These are phyloP conservation scores for Leishmania martiniquensis DNA, from an alignment of 208 protist genomes.

Conservation along the genomic window DNA sequence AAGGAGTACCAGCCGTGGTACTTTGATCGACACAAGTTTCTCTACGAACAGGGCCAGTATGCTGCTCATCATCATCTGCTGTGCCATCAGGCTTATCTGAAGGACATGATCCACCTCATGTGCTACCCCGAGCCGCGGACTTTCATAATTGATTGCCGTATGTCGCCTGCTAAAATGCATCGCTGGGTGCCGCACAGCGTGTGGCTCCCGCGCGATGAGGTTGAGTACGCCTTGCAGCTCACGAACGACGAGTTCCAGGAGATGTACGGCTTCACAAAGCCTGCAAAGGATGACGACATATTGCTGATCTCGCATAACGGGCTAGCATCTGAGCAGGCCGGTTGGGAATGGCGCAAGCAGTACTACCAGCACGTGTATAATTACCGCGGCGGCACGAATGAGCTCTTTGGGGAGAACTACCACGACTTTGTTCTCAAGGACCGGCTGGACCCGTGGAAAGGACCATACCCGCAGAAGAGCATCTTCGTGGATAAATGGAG, in stretches of 20 bases:
- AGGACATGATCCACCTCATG: slow-evolving; percentile 78
- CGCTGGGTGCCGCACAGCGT: slow-evolving; percentile 86
- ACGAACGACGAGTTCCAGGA: slow-evolving; percentile 84
- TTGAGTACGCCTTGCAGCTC: slow-evolving; percentile 91
- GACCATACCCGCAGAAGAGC: slow-evolving; percentile 87
- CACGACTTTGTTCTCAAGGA: slow-evolving; percentile 79
- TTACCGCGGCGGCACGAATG: slow-evolving; percentile 90
- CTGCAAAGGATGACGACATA: slow-evolving; percentile 68
- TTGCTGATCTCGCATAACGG: slow-evolving; percentile 93
- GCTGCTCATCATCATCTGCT: slow-evolving; percentile 80
- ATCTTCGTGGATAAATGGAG: slow-evolving; percentile 94
- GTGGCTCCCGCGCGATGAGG: slow-evolving; percentile 90
- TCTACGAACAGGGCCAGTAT: slow-evolving; percentile 91
- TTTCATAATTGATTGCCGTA: slow-evolving; percentile 81
- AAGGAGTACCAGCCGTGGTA: slow-evolving; percentile 94
- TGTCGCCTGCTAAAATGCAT: slow-evolving; percentile 77
- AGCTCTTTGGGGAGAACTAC: slow-evolving; percentile 86
- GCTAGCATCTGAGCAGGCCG: slow-evolving; percentile 85
- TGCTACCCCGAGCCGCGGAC: slow-evolving; percentile 81
- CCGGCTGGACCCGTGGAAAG: slow-evolving; percentile 86
- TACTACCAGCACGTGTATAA: slow-evolving; percentile 93
- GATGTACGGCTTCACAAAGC: slow-evolving; percentile 91
- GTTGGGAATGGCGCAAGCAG: slow-evolving; percentile 90
- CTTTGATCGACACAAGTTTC: slow-evolving; percentile 91
- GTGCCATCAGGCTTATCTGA: slow-evolving; percentile 86